Percentiles rank a stretch among this genome's conserved stretches.
Conservation (phyloP, 148 eudicot species). For the Persicaria maculosa region DNA sequence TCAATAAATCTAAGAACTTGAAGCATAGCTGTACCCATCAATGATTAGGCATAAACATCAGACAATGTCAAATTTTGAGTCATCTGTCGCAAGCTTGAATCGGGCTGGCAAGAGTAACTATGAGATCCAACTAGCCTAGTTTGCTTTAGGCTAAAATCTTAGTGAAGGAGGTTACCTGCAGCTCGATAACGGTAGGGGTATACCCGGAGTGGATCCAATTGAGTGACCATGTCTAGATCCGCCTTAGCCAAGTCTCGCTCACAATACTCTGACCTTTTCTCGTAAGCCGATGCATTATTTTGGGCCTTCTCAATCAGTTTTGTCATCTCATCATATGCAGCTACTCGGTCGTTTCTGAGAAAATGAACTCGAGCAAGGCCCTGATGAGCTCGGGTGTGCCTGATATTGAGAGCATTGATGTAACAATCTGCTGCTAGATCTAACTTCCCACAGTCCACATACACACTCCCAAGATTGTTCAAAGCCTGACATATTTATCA, state of each 20-base stretch:
- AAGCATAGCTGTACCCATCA: conserved; percentile 3
- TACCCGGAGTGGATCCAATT: conserved; percentile 83
- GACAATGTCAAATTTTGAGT: conserved; percentile 3
- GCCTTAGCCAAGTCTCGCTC: conserved; percentile 83
- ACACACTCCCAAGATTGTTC: conserved; percentile 94
- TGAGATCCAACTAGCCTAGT: not conserved
- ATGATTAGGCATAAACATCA: not conserved
- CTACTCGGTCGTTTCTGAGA: conserved; percentile 56
- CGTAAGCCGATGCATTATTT: conserved; percentile 93
- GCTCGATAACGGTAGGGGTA: conserved; percentile 97
- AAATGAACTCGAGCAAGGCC: conserved; percentile 94
- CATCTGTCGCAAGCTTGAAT: not conserved
- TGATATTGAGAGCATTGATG: conserved; percentile 79
- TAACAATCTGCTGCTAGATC: conserved; percentile 93
- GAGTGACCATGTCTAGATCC: conserved; percentile 84
- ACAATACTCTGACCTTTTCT: conserved; percentile 96
- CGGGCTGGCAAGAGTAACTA: not conserved
- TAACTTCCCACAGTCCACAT: conserved; percentile 73
- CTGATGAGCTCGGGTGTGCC: conserved; percentile 96
- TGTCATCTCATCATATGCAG: conserved; percentile 94
- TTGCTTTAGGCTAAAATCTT: not conserved
- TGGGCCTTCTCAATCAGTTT: conserved; percentile 79
- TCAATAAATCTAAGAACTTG: not conserved
- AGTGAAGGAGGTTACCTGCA: conserved; percentile 55
- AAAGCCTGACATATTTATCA: conserved; percentile 49